Percentiles rank a stretch among this genome's conserved stretches.
phyloP scores from a whole-genome alignment of 2,329 filamentous ascomycete genomes.

The Phyllosticta capitalensis region DNA sequence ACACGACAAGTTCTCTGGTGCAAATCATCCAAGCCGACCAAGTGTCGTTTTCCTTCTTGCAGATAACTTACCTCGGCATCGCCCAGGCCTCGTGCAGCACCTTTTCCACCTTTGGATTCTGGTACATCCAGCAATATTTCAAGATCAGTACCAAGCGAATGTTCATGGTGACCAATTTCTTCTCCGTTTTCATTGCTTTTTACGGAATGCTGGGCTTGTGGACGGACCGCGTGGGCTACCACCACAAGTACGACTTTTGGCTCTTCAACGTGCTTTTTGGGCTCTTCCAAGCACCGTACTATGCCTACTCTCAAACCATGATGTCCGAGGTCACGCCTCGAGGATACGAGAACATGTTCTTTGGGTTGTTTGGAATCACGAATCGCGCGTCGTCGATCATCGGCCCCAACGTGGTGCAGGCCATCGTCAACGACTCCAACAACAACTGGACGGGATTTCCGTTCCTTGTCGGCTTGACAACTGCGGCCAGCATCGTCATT shows the following conservation, averaged over 20 bases:
- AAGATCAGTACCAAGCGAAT: constrained; percentile 55
- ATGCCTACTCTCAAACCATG: constrained; percentile 62
- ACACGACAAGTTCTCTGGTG: constrained; percentile 61
- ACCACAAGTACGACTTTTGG: constrained; percentile 46
- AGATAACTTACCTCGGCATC: constrained; percentile 56
- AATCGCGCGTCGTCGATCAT: constrained; percentile 61
- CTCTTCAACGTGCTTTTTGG: constrained; percentile 48
- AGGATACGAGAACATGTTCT: constrained; percentile 62
- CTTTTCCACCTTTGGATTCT: constrained; percentile 53
- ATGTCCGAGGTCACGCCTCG: constrained; percentile 60
- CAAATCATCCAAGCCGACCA: constrained; percentile 55
- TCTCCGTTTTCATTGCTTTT: constrained; percentile 43
- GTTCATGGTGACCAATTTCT: constrained; percentile 52
- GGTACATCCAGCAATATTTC: constrained; percentile 51
- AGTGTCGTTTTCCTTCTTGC: constrained; percentile 55
- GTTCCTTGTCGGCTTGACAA: constrained; percentile 2
- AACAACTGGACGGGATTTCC: constrained; percentile 37
- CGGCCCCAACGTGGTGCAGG: constrained; percentile 57
- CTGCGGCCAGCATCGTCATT: constrained; percentile 5
- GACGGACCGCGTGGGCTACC: constrained; percentile 45
- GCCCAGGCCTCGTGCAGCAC: constrained; percentile 55
- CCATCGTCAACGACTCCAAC: constrained; percentile 54
- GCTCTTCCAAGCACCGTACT: constrained; percentile 59
- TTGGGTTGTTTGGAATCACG: constrained; percentile 58
- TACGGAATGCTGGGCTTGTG: constrained; percentile 53